Evolutionary conservation across 2,329 filamentous ascomycete genomes (phyloP), one percentile per base, ranked within the genome.

Genomic region (Apiospora sp.): DNA sequence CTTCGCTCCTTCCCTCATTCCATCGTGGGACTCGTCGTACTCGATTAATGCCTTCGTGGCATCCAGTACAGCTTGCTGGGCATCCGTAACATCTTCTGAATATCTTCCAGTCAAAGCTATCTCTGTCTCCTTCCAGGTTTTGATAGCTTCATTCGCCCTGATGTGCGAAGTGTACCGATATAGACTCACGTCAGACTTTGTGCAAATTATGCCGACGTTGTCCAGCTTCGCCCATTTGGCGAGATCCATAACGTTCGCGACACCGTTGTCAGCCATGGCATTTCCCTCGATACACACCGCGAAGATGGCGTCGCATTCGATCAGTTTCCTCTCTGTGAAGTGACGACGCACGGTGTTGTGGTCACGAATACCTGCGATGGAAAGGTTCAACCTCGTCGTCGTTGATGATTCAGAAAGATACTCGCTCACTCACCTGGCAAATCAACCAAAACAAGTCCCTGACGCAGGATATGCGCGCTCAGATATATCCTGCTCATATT

Each of bases 401-500:
- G n/a, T n/a, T 30, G 43, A 43, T 0, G 34, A 0, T 1, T 12
- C 0, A 46, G 16, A 13, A 1, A 12, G 37, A 22, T n/a, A 10
- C 1, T 10, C 13, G 48, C 12, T 61, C n/a, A 73, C 76, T 37
- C 79, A 86, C 84, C 85, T 37, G 86, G 86, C 19, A 88, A 81
- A 72, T 88, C 86, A 0, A 86, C 85, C 6, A 88, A 80, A 4
- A 87, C 76, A 0, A 88, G 79, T 0, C 86, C 86, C 71, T 83
- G 84, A 72, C 84, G 86, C 12, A 88, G 75, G 24, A 87, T 86
- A 72, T 86, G 78, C 0, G 86, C 72, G 2, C 46, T 46, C n/a
- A 68, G 44, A 22, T 68, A 68, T 1, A 68, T 41, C 27, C 67
- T 68, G 14, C 10, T 8, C 6, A 4, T 27, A n/a, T 68, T 46